phyloP scores from a whole-genome alignment of 2,329 filamentous ascomycete genomes.

The Fusarium nodosum region DNA sequence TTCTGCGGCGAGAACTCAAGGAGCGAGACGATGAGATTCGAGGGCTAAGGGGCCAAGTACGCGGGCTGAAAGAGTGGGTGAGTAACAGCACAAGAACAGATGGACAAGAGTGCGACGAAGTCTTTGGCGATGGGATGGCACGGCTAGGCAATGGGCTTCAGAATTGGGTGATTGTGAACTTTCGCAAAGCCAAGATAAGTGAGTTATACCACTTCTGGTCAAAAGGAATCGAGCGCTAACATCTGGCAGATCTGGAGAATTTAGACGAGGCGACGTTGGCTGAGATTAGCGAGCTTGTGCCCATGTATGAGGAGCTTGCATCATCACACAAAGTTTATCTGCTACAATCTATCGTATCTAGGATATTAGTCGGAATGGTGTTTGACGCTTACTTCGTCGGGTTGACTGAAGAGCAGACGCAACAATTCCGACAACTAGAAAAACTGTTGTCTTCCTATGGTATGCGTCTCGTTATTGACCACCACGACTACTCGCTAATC shows the following conservation, averaged over 20 bases:
- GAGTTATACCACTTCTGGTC: conserved; percentile 36
- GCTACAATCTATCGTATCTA: conserved; percentile 72
- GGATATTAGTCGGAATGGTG: conserved; percentile 70
- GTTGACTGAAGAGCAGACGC: conserved; percentile 66
- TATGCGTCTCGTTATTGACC: conserved; percentile 24
- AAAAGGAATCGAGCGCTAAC: neutral
- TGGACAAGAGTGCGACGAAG: conserved; percentile 74
- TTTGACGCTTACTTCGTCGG: conserved; percentile 76
- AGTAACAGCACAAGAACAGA: conserved; percentile 74
- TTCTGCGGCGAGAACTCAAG: conserved; percentile 60
- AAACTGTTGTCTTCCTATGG: conserved; percentile 48
- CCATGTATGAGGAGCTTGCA: conserved; percentile 69
- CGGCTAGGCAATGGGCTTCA: conserved; percentile 76
- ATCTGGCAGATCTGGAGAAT: conserved; percentile 59
- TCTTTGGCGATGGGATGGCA: conserved; percentile 72
- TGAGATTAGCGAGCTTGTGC: conserved; percentile 64
- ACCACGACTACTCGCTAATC: neutral
- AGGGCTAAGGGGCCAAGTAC: conserved; percentile 69
- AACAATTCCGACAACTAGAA: conserved; percentile 65
- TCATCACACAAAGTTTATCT: conserved; percentile 70
- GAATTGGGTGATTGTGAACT: conserved; percentile 81
- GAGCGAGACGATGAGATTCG: conserved; percentile 69
- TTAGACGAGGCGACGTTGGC: conserved; percentile 58
- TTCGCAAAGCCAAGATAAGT: conserved; percentile 72
- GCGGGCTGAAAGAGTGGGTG: conserved; percentile 79